A percentile compares a stretch with the other conserved stretches of the same genome.
Evolutionary conservation across 306 rosid genomes (phyloP).

Genomic region (Malus domestica): ASM211411v1 NC_041799.1:42176001-42176500

Average conservation of each 20-base stretch:
- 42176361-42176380: background rate
- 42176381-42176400: background rate
- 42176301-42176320: background rate
- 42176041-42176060: too few relatives aligned
- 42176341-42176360: background rate
- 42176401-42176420: background rate
- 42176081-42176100: too few relatives aligned
- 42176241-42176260: background rate
- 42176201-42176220: background rate
- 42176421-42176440: background rate
- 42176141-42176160: too few relatives aligned
- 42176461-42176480: background rate
- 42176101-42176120: rapidly evolving
- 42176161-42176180: too few relatives aligned
- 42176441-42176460: background rate
- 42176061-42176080: too few relatives aligned
- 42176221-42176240: background rate
- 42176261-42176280: too few relatives aligned
- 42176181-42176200: too few relatives aligned
- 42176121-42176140: too few relatives aligned
- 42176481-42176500: background rate
- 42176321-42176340: background rate
- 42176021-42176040: too few relatives aligned
- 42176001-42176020: too few relatives aligned
- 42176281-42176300: background rate